phyloP scores from a whole-genome alignment of 139 green algal genomes.

The Closterium sp. region DNA sequence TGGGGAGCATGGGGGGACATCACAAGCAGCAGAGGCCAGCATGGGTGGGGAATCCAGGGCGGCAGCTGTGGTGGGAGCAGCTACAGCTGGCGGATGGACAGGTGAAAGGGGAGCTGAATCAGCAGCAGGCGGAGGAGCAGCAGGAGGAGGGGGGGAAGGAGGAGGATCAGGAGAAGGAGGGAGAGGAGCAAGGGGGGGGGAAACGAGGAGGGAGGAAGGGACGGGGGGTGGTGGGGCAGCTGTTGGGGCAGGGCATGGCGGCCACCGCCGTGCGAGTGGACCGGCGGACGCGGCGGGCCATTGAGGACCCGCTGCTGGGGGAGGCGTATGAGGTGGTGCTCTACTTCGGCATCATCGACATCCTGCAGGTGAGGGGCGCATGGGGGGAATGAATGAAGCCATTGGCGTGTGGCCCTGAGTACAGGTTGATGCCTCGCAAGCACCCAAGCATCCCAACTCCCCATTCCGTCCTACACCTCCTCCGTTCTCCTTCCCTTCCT shows the following conservation, averaged over 20 bases:
- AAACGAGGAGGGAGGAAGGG: neutral
- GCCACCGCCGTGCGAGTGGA: conserved; percentile 20
- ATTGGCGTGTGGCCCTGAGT: too few relatives aligned
- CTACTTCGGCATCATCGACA: conserved; percentile 90
- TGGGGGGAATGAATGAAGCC: neutral
- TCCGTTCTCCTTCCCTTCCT: too few relatives aligned
- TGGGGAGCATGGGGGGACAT: too few relatives aligned
- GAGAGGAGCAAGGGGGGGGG: neutral
- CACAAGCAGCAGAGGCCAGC: too few relatives aligned
- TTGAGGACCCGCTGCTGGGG: neutral
- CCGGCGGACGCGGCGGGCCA: neutral
- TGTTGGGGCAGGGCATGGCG: conserved; percentile 18
- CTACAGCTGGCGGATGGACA: neutral
- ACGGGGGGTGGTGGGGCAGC: neutral
- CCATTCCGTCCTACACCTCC: neutral
- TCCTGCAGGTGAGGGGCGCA: conserved; percentile 75
- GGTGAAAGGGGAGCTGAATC: neutral
- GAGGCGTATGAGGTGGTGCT: conserved; percentile 66
- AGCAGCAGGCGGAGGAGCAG: neutral
- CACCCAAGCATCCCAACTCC: too few relatives aligned
- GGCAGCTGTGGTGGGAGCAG: neutral
- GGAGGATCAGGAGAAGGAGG: neutral
- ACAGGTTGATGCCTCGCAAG: too few relatives aligned
- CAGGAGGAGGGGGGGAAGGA: neutral
- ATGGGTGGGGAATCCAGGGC: neutral